phyloP scores from a whole-genome alignment of 2,329 filamentous ascomycete genomes.

The Scleromitrula shiraiana region DNA sequence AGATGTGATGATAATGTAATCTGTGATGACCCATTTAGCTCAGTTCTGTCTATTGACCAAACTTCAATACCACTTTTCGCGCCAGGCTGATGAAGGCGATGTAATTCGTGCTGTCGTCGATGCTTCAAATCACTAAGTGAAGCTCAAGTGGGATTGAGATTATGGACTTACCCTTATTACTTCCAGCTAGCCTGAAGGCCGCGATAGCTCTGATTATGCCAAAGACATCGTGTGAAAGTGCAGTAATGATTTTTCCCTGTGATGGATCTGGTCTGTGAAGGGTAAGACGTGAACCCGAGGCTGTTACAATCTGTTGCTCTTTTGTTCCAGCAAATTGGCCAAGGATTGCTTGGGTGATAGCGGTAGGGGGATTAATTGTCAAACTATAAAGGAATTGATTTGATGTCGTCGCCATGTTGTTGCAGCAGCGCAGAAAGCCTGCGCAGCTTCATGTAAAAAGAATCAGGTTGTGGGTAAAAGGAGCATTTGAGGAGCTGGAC shows the following conservation, averaged over 20 bases:
- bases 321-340: constrained; percentile 95
- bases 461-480: constrained; percentile 1
- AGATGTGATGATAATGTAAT: constrained; percentile 91
- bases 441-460: constrained; percentile 17
- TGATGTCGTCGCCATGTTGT: constrained; percentile 85
- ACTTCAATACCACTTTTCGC: constrained; percentile 12
- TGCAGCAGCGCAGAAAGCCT: constrained; percentile 23
- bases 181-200: constrained; percentile 85
- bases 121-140: constrained; percentile 68
- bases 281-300: constrained; percentile 80
- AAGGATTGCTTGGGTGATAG: constrained; percentile 81
- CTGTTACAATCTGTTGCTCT: constrained; percentile 95
- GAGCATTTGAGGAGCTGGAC: constrained; percentile 14
- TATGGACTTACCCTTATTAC: constrained; percentile 78
- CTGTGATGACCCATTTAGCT: constrained; percentile 41
- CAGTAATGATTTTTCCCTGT: constrained; percentile 76
- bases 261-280: constrained; percentile 79
- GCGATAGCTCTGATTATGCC: constrained; percentile 88
- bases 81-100: constrained; percentile 25
- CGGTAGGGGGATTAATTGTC: constrained; percentile 87
- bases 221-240: constrained; percentile 90
- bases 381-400: constrained; percentile 98
- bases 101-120: constrained; percentile 41
- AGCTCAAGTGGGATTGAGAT: constrained; percentile 36
- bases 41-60: constrained; percentile 13